Evolutionary conservation across 768 basidiomycete genomes (phyloP), one percentile per base, ranked within the genome.

Genomic region (Russula ochroleuca): DNA sequence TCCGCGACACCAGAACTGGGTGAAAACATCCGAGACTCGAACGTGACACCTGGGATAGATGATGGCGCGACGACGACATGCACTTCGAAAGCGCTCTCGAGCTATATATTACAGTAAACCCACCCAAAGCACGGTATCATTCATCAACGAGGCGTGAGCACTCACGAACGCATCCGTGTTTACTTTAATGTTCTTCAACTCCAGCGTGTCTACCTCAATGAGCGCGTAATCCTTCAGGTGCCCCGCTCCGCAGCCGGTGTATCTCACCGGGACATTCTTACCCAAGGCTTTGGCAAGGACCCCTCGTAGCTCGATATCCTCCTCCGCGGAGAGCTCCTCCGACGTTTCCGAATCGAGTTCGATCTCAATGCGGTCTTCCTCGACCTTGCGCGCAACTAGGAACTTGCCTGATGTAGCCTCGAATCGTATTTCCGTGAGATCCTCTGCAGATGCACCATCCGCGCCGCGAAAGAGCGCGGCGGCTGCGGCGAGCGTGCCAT

Each of bases 401-500:
- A 41, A 50, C 19, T 38, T 62, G 1, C 66, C 63, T 19, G 45
- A 53, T 25, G 28, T 35, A 15, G 58, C 35, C 23, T 69, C 48
- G 41, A 60, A 60, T 1, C 63, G 63, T 48, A 67, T 57, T 23
- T 28, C 23, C 2, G 43, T 40, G 15, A 25, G 43, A 1, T 15
- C 40, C 53, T 41, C 53, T 49, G 59, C 17, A 1, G 15, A 23
- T 0, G 45, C 21, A 23, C 35, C 14, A 17, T 37, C 19, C 19
- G 41, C 50, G 8, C 31, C 25, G 3, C 21, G 55, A 25, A 67
- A 55, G 15, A 65, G 15, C 14, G 63, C 60, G 0, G 48, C 53
- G 6, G 74, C 70, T 0, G 72, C 63, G 0, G 72, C 75, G 54
- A 76, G 69, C 10, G 75, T 74, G 5, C 71, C 75, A 60, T 76